Conservation (phyloP, 2,329 filamentous ascomycete genomes). For the Colletotrichum tamarilloi region DNA sequence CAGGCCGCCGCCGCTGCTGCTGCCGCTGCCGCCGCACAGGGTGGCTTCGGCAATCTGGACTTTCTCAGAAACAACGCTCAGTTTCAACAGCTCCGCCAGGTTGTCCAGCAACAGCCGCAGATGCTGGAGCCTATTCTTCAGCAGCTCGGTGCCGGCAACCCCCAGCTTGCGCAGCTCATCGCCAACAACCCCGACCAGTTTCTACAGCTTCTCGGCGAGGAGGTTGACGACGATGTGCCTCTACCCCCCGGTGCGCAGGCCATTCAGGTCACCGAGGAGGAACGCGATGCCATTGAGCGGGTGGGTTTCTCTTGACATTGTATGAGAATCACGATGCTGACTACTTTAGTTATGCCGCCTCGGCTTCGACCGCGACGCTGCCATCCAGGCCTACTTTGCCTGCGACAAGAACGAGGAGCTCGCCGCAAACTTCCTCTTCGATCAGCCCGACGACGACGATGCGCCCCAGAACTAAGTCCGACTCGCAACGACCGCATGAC, state of each 20-base stretch:
- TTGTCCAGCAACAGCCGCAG: constrained; percentile 96
- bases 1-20: constrained; percentile 55
- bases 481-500: constrained; percentile 29
- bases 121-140: constrained; percentile 99
- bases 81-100: constrained; percentile 96
- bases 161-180: constrained; percentile 92
- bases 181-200: constrained; percentile 94
- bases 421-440: constrained; percentile 97
- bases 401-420: constrained; percentile 99
- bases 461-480: constrained; percentile 55
- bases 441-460: constrained; percentile 90
- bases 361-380: constrained; percentile 91
- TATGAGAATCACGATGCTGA: constrained; percentile 25
- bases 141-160: constrained; percentile 94
- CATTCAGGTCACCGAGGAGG: constrained; percentile 93
- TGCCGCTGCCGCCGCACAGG: constrained; percentile 62
- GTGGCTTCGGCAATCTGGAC: constrained; percentile 82
- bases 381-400: constrained; percentile 98
- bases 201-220: constrained; percentile 88
- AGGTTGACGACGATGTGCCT: constrained; percentile 83
- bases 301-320: constrained; percentile 60
- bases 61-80: constrained; percentile 96
- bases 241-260: constrained; percentile 89
- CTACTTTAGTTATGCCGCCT: constrained; percentile 81
- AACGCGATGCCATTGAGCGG: constrained; percentile 95